A percentile compares a stretch with the other conserved stretches of the same genome.
phyloP scores from a whole-genome alignment of 495 filamentous ascomycete genomes.

The Rostrohypoxylon terebratum region DNA sequence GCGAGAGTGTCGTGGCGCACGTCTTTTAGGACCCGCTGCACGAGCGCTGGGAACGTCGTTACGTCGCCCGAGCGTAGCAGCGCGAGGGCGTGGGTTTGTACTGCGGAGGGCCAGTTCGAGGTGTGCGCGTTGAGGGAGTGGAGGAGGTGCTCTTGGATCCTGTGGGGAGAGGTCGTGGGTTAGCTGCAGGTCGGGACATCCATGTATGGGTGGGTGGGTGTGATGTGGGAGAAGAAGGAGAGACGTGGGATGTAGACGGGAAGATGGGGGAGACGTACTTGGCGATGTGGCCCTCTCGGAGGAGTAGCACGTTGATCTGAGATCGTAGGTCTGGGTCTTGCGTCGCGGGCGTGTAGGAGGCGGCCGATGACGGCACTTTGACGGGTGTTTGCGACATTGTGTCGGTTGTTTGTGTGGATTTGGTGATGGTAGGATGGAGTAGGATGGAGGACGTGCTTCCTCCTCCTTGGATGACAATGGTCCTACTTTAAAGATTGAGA shows the following conservation, averaged over 20 bases:
- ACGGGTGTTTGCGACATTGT: conserved; percentile 58
- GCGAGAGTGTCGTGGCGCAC: conserved; percentile 61
- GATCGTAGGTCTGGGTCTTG: conserved; percentile 65
- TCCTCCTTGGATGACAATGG: not conserved
- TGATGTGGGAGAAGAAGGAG: not conserved
- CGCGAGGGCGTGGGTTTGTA: conserved; percentile 63
- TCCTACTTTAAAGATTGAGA: not conserved
- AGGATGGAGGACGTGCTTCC: conserved; percentile 15
- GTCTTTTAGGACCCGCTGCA: conserved; percentile 65
- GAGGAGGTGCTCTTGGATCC: conserved; percentile 68
- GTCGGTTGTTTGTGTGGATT: not conserved
- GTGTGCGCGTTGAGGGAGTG: conserved; percentile 63
- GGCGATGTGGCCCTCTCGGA: conserved; percentile 61
- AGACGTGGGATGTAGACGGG: not conserved
- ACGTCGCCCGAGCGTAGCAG: conserved; percentile 66
- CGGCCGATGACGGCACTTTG: conserved; percentile 63
- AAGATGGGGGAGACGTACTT: conserved; percentile 53
- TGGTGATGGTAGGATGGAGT: not conserved
- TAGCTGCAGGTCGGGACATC: not conserved
- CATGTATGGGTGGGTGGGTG: not conserved
- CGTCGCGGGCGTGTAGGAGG: conserved; percentile 62
- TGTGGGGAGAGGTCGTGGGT: conserved; percentile 38
- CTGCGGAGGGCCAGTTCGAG: conserved; percentile 66
- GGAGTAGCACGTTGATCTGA: conserved; percentile 62
- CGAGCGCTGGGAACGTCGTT: conserved; percentile 63